A percentile compares a stretch with the other conserved stretches of the same genome.
These are phyloP conservation scores for Paralagenidium karlingii DNA, from an alignment of 352 stramenopile genomes.

Conservation along the genomic window DNA sequence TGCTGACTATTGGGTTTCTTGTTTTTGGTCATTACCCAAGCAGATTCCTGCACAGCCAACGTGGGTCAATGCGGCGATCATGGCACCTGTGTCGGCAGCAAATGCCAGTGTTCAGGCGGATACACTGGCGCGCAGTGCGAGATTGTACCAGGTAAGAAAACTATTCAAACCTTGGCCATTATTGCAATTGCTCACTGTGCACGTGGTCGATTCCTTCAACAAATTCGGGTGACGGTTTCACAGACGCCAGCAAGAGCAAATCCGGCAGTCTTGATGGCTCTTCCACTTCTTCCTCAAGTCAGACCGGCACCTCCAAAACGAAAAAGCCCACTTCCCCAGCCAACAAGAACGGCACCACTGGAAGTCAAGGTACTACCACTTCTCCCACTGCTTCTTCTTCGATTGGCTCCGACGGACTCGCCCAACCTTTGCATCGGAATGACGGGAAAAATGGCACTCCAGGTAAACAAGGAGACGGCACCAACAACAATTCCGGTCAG, in stretches of 20 bases:
- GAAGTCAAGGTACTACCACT: background rate
- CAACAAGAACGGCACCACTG: slow-evolving; percentile 3
- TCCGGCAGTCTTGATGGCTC: slow-evolving; percentile 5
- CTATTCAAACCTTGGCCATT: slow-evolving; percentile 8
- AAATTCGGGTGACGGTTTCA: background rate
- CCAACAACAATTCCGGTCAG: slow-evolving; percentile 7
- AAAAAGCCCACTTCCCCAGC: background rate
- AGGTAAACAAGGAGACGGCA: slow-evolving; percentile 5
- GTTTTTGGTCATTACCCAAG: no score
- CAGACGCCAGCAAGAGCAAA: slow-evolving; percentile 5
- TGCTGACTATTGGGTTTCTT: background rate
- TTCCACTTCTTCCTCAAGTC: slow-evolving; percentile 9
- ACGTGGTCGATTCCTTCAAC: background rate
- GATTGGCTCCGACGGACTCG: slow-evolving; percentile 3
- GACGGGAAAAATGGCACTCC: slow-evolving; percentile 7
- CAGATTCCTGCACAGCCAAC: slow-evolving; percentile 24
- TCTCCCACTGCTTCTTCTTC: slow-evolving; percentile 7
- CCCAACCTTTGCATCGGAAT: slow-evolving; percentile 4
- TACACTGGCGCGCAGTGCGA: slow-evolving; percentile 39
- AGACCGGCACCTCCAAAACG: slow-evolving; percentile 1
- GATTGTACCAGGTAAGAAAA: slow-evolving; percentile 10
- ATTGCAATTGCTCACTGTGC: background rate
- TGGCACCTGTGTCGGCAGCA: slow-evolving; percentile 22
- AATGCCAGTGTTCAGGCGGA: slow-evolving; percentile 19
- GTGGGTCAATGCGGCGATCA: slow-evolving; percentile 28